Conservation (phyloP, 768 basidiomycete genomes). For the Hortiboletus campestris region DNA sequence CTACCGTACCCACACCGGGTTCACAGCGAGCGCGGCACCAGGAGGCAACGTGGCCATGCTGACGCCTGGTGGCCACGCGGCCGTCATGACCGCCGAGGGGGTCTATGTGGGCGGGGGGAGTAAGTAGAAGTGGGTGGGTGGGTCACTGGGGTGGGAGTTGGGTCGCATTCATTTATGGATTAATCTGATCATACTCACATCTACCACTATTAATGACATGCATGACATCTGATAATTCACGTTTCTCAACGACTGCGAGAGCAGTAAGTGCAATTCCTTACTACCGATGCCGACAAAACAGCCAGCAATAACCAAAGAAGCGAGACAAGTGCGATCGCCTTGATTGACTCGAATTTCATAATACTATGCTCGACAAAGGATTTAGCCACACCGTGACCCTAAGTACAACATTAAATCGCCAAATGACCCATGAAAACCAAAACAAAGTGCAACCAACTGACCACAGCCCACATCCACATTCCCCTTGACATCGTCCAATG, state of each 20-base stretch:
- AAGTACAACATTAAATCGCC: too few relatives aligned
- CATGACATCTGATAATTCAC: slow-evolving; percentile 1
- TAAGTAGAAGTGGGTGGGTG: background rate
- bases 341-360: too few relatives aligned
- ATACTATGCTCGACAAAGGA: too few relatives aligned
- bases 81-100: slow-evolving; percentile 32
- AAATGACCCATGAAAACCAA: background rate
- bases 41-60: slow-evolving; percentile 32
- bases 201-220: slow-evolving; percentile 15
- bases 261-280: too few relatives aligned
- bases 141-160: background rate
- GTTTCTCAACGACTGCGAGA: background rate
- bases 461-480: background rate
- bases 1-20: slow-evolving; percentile 31
- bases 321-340: too few relatives aligned
- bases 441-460: background rate
- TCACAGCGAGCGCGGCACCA: slow-evolving; percentile 24
- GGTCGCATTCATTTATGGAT: slow-evolving; percentile 17
- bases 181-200: slow-evolving; percentile 26
- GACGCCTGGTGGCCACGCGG: slow-evolving; percentile 31
- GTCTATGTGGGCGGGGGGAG: slow-evolving; percentile 30
- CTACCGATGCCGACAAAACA: too few relatives aligned
- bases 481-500: background rate
- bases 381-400: too few relatives aligned
- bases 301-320: too few relatives aligned